phyloP scores from a whole-genome alignment of 108 stramenopile species.

The Schizochytrium sp. region DNA sequence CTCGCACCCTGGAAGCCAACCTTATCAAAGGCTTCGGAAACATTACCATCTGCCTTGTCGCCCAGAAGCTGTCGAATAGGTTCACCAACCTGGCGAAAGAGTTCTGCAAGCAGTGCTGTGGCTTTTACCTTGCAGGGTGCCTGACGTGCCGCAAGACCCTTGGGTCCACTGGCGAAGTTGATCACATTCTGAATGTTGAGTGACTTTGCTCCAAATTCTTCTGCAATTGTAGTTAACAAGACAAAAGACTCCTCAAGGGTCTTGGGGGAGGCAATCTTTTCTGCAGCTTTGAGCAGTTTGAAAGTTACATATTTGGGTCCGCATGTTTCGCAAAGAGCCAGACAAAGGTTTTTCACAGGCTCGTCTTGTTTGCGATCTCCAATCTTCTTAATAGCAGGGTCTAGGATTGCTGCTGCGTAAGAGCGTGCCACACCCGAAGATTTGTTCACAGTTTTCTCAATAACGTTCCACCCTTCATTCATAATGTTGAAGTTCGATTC shows the following conservation, averaged over 20 bases:
- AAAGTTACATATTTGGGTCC: slow-evolving; percentile 43
- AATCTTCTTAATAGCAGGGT: slow-evolving; percentile 29
- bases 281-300: neutral
- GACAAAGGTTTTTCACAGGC: neutral
- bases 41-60: slow-evolving; percentile 8
- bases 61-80: slow-evolving; percentile 34
- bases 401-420: neutral
- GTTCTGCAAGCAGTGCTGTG: neutral
- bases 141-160: slow-evolving; percentile 57
- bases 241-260: slow-evolving; percentile 2
- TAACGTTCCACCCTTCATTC: neutral
- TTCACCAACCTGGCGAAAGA: slow-evolving; percentile 35
- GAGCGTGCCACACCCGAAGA: neutral
- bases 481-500: slow-evolving; percentile 57
- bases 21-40: slow-evolving; percentile 51
- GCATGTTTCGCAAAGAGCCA: slow-evolving; percentile 32
- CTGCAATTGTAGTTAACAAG: neutral
- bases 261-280: slow-evolving; percentile 28
- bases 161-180: neutral
- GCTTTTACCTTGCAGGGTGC: slow-evolving; percentile 37
- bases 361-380: slow-evolving; percentile 14
- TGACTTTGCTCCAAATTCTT: neutral
- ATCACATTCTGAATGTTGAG: slow-evolving; percentile 35
- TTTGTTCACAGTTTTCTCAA: neutral
- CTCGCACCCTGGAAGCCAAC: slow-evolving; percentile 42